These are phyloP conservation scores for Amesomyces nigricolor DNA, from an alignment of 2,329 filamentous ascomycete species.

Conservation along the genomic window DNA sequence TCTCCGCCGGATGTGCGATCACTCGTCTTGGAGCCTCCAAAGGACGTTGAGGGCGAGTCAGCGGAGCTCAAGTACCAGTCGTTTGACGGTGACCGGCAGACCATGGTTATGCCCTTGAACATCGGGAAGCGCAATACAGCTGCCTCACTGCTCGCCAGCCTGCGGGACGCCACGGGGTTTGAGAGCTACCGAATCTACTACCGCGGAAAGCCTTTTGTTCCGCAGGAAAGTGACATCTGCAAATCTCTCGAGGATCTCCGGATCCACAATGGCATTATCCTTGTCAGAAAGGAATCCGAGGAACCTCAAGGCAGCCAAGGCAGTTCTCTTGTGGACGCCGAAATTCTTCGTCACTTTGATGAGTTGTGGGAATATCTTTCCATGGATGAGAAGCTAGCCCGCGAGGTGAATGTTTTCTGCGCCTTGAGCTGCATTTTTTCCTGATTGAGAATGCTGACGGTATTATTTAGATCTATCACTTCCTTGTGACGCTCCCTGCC, in stretches of 20 bases:
- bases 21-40: constrained; percentile 46
- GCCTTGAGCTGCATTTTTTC: neutral
- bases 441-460: neutral
- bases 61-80: constrained; percentile 68
- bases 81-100: constrained; percentile 57
- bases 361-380: constrained; percentile 77
- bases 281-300: constrained; percentile 57
- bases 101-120: constrained; percentile 54
- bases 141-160: constrained; percentile 59
- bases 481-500: constrained; percentile 64
- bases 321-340: constrained; percentile 63
- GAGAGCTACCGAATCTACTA: constrained; percentile 70
- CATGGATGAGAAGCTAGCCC: constrained; percentile 63
- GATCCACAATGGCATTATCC: constrained; percentile 57
- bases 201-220: constrained; percentile 59
- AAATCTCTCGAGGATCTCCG: constrained; percentile 64
- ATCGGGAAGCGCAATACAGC: constrained; percentile 69
- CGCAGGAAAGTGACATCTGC: constrained; percentile 53
- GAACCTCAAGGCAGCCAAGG: constrained; percentile 41
- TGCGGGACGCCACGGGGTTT: constrained; percentile 67
- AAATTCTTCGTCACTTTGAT: constrained; percentile 76
- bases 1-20: constrained; percentile 52
- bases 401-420: constrained; percentile 46
- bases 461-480: constrained; percentile 56
- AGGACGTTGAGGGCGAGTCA: constrained; percentile 54